phyloP scores from a whole-genome alignment of 768 basidiomycete species.

The Rhodotorula kratochvilovae region DNA sequence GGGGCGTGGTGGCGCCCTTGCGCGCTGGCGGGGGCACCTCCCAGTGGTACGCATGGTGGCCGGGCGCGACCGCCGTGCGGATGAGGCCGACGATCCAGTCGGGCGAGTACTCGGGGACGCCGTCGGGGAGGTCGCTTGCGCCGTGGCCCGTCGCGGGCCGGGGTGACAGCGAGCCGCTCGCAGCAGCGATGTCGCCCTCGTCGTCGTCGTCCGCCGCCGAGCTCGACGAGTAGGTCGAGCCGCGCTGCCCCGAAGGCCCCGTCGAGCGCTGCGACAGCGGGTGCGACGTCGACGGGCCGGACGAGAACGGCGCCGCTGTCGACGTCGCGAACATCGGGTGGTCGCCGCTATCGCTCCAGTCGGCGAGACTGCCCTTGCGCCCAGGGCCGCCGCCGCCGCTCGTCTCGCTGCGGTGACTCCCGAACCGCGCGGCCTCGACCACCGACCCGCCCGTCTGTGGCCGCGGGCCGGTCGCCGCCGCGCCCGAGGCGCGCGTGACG shows the following conservation, averaged over 20 bases:
- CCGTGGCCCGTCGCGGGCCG: background rate
- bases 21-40: background rate
- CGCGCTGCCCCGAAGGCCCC: background rate
- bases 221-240: background rate
- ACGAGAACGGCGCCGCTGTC: constrained; percentile 17
- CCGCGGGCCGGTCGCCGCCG: background rate
- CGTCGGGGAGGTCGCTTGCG: background rate
- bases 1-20: background rate
- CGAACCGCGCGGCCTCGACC: background rate
- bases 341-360: background rate
- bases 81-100: constrained; percentile 34
- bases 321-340: constrained; percentile 9
- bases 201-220: constrained; percentile 5
- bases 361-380: background rate
- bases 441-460: constrained; percentile 11
- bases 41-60: background rate
- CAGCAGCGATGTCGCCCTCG: background rate
- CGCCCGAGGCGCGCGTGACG: constrained; percentile 12
- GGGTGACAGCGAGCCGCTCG: background rate
- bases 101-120: constrained; percentile 12
- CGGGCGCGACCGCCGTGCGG: background rate
- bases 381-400: background rate
- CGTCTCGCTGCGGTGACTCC: background rate
- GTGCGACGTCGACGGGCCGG: constrained; percentile 2
- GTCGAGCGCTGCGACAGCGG: background rate